Evolutionary conservation across 257 asterid genomes (phyloP), one percentile per base, ranked within the genome.

Genomic region (Solanum chaucha): DNA sequence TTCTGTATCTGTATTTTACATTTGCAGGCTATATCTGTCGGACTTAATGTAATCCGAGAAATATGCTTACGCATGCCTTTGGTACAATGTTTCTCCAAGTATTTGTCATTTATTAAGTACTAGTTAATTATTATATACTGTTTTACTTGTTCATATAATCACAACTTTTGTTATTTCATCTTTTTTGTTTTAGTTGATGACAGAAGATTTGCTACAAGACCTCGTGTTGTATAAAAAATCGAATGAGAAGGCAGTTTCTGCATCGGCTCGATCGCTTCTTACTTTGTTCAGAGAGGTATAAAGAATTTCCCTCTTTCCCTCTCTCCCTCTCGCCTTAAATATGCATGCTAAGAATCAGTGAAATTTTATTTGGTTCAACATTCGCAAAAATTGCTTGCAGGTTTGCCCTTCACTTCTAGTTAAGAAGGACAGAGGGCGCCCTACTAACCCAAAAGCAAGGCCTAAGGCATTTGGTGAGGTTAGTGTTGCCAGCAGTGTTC

Each of bases 161-260:
- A 30, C 68, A 19, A 48, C 85, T 81, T 51, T 13, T 40, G 86
- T 84, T 88, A 34, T 89, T 55, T 36, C 68, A n/a, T 77, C 72
- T 30, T 64, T 36, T 88, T 74, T 71, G 80, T 83, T 86, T 65
- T 92, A 97, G 99, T 92, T 97, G 92, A 97, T 96, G 99, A 96
- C 97, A n/a, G 99, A 96, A 91, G 99, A 97, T 84, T 87, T 97
- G 93, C 95, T 97, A 75, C 99, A 96, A 96, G 99, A 97, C 89
- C 99, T 96, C 87, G 98, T 96, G 85, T 84, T 96, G 71, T 97
- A 97, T 86, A 93, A 91, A 87, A 96, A 97, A 85, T 94, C 96
- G 5, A 71, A 96, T n/a, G 99, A 97, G 94, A 96, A 97, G 93
- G 88, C 98, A 40, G 97, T 97, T 90, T 93, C 98, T 26, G 90